Base-by-base conservation (phyloP, 2,329 filamentous ascomycete species). In the Fusarium decemcellulare region DNA sequence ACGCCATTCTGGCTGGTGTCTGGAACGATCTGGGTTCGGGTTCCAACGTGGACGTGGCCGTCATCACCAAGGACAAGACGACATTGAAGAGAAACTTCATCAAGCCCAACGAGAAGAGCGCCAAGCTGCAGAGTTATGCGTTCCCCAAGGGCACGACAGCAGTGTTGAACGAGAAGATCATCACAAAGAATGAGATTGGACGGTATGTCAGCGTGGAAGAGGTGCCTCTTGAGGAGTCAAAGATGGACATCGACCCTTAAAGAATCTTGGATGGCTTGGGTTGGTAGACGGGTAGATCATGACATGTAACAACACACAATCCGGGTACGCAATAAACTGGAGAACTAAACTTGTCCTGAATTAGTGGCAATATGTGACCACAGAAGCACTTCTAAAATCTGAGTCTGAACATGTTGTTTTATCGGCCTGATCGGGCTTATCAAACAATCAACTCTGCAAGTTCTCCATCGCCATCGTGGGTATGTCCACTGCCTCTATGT, bases 21-120 rank as follows among this genome's bases (percentile, higher is more conserved):
- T 99, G 96, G 86, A 99, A 99, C 86, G 96, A 99, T 83, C 80
- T 99, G 79, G 96, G 96, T 14, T 98, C 94, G 5, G 96, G 96
- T 76, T 97, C 93, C 79, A 99, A 99, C 80, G 96, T 99, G 61
- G 97, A 99, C 78, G 93, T 99, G 36, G 95, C 94, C 70, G 89
- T 99, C 76, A 99, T 99, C 79, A 97, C 95, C 66, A 88, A 91
- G 76, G 95, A 98, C 75, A 98, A 97, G 90, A 97, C 96, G 30
- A 96, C 93, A 30, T 83, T 99, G 79, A 88, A 97, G 88, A 89
- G 96, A 77, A 97, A 97, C 84, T 96, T 93, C 85, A 92, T 97
- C 81, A 95, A 88, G 80, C 96, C 96, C 63, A 99, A 99, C 82
- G 90, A 94, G 86, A 90, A 97, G 79, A 92, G 90, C 74, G 87